Conservation (phyloP, 2,329 filamentous ascomycete species). For the Penicillium sp. region DNA sequence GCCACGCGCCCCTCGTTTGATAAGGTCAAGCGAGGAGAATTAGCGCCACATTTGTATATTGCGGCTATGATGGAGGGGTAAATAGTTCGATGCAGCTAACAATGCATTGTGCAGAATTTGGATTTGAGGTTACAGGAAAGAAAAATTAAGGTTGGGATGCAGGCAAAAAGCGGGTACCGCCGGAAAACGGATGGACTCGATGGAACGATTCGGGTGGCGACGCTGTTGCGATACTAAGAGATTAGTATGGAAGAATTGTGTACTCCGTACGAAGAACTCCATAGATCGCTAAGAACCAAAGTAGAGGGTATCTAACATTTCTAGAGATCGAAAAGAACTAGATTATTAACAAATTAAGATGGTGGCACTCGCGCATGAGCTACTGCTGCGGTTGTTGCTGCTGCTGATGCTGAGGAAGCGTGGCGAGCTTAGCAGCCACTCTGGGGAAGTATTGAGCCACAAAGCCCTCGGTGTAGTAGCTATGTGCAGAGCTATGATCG, state of each 20-base stretch:
- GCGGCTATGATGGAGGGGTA: background rate
- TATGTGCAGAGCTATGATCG: slow-evolving; percentile 78
- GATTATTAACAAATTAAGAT: background rate
- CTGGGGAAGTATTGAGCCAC: slow-evolving; percentile 77
- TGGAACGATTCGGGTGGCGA: slow-evolving; percentile 27
- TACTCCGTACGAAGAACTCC: background rate
- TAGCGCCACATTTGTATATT: slow-evolving; percentile 7
- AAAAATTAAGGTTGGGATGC: slow-evolving; percentile 33
- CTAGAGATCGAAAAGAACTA: slow-evolving; percentile 7
- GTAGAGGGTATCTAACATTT: slow-evolving; percentile 19
- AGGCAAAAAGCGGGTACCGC: slow-evolving; percentile 37
- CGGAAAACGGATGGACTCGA: slow-evolving; percentile 31
- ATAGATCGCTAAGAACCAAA: background rate
- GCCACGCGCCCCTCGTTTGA: slow-evolving; percentile 9
- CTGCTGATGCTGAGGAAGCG: slow-evolving; percentile 14
- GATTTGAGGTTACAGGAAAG: slow-evolving; percentile 15
- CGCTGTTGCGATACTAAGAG: background rate
- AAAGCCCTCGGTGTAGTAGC: slow-evolving; percentile 83
- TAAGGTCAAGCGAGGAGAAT: background rate
- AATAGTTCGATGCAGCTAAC: slow-evolving; percentile 1
- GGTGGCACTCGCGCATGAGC: background rate
- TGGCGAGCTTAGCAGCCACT: slow-evolving; percentile 64
- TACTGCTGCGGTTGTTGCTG: background rate
- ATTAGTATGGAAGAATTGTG: too few species aligned
- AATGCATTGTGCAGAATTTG: slow-evolving; percentile 19